phyloP scores from a whole-genome alignment of 108 stramenopile genomes.

The Skeletonema costatum region DNA sequence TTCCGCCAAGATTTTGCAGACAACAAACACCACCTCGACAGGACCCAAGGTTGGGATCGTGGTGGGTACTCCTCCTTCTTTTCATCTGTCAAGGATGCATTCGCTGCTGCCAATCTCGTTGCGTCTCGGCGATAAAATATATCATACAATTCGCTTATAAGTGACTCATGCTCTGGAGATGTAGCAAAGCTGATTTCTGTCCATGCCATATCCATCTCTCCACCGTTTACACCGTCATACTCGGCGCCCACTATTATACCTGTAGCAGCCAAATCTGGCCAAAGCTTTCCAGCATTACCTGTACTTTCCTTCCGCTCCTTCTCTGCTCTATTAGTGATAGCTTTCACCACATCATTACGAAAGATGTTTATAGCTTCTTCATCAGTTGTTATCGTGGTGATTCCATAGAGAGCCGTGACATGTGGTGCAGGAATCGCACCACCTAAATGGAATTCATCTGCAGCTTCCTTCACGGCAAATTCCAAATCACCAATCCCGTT shows the following conservation, averaged over 20 bases:
- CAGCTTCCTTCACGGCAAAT: slow-evolving; percentile 26
- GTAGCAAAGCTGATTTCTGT: slow-evolving; percentile 37
- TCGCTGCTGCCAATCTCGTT: background rate
- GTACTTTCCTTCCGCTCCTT: slow-evolving; percentile 8
- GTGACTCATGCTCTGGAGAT: slow-evolving; percentile 33
- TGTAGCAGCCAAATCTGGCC: slow-evolving; percentile 37
- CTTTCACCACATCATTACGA: slow-evolving; percentile 17
- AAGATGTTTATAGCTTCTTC: slow-evolving; percentile 25
- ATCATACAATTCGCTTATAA: slow-evolving; percentile 23
- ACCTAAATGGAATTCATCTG: slow-evolving; percentile 19
- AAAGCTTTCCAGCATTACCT: slow-evolving; percentile 7
- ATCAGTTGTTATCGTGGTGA: slow-evolving; percentile 19
- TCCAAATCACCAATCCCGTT: slow-evolving; percentile 34
- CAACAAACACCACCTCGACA: too few relatives aligned
- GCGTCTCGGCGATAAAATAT: slow-evolving; percentile 13
- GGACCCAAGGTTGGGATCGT: slow-evolving; percentile 35
- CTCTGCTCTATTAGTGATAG: slow-evolving; percentile 13
- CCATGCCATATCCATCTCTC: slow-evolving; percentile 55
- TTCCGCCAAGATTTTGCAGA: too few relatives aligned
- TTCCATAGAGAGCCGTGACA: slow-evolving; percentile 47
- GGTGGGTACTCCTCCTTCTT: slow-evolving; percentile 16
- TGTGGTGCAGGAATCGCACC: slow-evolving; percentile 41
- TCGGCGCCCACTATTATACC: slow-evolving; percentile 32
- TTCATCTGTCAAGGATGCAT: background rate
- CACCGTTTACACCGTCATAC: slow-evolving; percentile 39